Base-by-base conservation (phyloP, 768 basidiomycete species). In the Galerina sulciceps region DNA sequence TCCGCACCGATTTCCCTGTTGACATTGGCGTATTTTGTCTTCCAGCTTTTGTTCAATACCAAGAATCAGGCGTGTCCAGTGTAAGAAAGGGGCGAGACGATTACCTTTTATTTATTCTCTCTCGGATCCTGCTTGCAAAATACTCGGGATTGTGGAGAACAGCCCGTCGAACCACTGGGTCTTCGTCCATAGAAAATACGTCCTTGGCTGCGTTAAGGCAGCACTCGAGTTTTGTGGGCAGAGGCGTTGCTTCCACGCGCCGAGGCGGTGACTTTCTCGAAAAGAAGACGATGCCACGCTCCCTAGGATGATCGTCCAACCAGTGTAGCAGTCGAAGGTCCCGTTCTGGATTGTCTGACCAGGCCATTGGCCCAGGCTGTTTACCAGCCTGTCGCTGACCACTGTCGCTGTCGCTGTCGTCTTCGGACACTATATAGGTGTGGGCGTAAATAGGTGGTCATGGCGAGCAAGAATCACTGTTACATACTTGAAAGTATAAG, bases 151-250 rank as follows among this genome's bases (percentile, higher is more conserved):
- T 20, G 8, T 36, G 23, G 10, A 13, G 5, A 9, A 48, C 45
- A 22, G 42, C 15, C 6, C 40, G 31, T 3, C 51, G 55, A 13
- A 49, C n/a, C 2, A 10, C 26, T 4, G 13, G 43, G 6, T 49
- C 42, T 48, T 58, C 56, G 11, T 62, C 61, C 15, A 50, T 34
- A 10, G 46, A 36, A 23, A 58, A 57, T 14, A 62, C 38, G 3
- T 40, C 46, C 26, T 57, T 36, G 15, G 58, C 55, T 41, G 58
- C 62, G 15, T 40, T 31, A 22, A 15, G 26, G 41, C 10, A 48
- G 40, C 53, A 60, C 15, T 55, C 15, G 2, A 6, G n/a, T 23
- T 44, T 55, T 10, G n/a, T 53, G 10, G 3, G 35, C 26, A 31
- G 2, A 8, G 26, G 26, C 26, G 5, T 31, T 8, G 26, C 26